A percentile compares a stretch with the other conserved stretches of the same genome.
phyloP scores from a whole-genome alignment of 345 rosid genomes.

The Trapa incisa region DNA sequence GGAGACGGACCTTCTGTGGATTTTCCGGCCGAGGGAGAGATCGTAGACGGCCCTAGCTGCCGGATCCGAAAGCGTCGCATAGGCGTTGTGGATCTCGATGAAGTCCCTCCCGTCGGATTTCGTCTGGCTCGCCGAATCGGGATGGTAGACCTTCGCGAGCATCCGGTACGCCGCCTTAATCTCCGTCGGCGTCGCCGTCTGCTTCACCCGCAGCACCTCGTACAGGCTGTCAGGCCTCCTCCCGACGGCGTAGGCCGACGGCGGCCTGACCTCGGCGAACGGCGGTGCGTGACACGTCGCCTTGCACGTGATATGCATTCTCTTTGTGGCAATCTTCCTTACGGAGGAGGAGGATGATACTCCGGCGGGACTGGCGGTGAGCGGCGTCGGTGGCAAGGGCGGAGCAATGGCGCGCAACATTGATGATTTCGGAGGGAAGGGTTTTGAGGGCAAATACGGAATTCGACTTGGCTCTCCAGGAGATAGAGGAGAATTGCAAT shows the following conservation, averaged over 20 bases:
- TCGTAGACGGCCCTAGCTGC: conserved; percentile 18
- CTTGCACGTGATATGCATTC: background rate
- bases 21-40: conserved; percentile 8
- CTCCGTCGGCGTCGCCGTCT: conserved; percentile 44
- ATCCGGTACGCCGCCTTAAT: conserved; percentile 59
- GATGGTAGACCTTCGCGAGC: conserved; percentile 20
- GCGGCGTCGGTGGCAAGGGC: conserved; percentile 6
- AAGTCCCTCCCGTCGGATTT: conserved; percentile 13
- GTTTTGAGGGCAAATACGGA: background rate
- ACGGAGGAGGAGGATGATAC: background rate
- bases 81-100: conserved; percentile 20
- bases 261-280: conserved; percentile 13
- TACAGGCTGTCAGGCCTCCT: conserved; percentile 34
- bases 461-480: background rate
- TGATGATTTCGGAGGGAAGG: background rate
- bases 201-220: conserved; percentile 40
- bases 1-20: background rate
- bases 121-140: conserved; percentile 9
- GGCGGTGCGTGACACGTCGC: conserved; percentile 16
- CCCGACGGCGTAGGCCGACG: conserved; percentile 1
- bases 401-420: conserved; percentile 1
- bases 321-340: background rate
- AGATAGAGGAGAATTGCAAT: background rate
- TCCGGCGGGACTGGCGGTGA: background rate
- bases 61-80: conserved; percentile 21